A percentile compares a stretch with the other conserved stretches of the same genome.
Conservation (phyloP, 345 rosid species). For the Populus tremula region DNA sequence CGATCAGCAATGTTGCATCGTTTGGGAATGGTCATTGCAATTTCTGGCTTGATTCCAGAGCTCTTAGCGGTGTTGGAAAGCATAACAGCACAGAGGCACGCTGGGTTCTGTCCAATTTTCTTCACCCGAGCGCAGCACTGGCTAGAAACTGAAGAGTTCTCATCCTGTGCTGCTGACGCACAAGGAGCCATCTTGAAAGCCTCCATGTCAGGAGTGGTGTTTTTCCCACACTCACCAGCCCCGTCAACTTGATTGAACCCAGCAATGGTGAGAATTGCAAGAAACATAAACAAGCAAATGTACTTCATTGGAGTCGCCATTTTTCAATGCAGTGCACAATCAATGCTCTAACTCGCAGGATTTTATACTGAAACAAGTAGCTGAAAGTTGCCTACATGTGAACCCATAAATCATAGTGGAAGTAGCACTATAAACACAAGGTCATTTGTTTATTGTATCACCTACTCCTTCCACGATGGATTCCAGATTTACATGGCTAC, state of each 20-base stretch:
- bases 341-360: conserved; percentile 14
- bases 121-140: conserved; percentile 67
- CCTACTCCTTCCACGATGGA: conserved; percentile 34
- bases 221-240: conserved; percentile 77
- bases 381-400: conserved; percentile 24
- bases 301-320: conserved; percentile 45
- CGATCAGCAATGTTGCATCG: conserved; percentile 76
- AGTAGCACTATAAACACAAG: conserved; percentile 47
- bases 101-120: conserved; percentile 68
- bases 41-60: conserved; percentile 65
- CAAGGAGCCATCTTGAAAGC: conserved; percentile 87
- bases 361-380: conserved; percentile 42
- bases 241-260: conserved; percentile 46
- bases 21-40: conserved; percentile 82
- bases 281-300: conserved; percentile 37
- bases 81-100: conserved; percentile 84
- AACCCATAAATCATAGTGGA: conserved; percentile 51
- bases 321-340: conserved; percentile 24
- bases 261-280: conserved; percentile 36
- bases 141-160: conserved; percentile 50
- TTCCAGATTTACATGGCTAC: conserved; percentile 13
- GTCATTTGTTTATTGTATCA: conserved; percentile 37
- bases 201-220: conserved; percentile 64
- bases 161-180: conserved; percentile 60
- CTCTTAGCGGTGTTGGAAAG: conserved; percentile 73